Evolutionary conservation across 2,329 filamentous ascomycete genomes (phyloP).

Genomic region (Dothistroma septosporum): DNA sequence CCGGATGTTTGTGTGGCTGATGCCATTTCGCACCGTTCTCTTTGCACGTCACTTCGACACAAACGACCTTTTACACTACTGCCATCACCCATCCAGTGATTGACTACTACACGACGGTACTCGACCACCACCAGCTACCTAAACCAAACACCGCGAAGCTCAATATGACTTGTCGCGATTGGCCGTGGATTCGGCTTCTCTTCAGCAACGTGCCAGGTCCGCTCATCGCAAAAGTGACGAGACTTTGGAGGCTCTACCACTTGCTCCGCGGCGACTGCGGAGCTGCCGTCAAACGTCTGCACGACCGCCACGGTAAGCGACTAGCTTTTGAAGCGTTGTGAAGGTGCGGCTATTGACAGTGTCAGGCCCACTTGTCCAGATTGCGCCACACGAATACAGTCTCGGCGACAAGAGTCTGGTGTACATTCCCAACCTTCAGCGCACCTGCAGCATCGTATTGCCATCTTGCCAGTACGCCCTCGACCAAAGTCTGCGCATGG

Average conservation of each 20-base stretch:
- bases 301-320: constrained; percentile 15
- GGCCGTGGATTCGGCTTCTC: constrained; percentile 6
- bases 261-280: constrained; percentile 19
- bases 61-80: neutral
- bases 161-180: constrained; percentile 7
- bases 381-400: constrained; percentile 11
- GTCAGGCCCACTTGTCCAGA: constrained; percentile 19
- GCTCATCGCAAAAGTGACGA: constrained; percentile 21
- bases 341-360: neutral
- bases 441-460: neutral
- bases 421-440: constrained; percentile 1
- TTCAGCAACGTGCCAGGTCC: constrained; percentile 18
- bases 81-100: neutral
- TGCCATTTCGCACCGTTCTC: too few relatives aligned
- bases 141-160: neutral
- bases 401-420: constrained; percentile 3
- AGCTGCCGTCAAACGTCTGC: constrained; percentile 13
- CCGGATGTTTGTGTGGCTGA: neutral
- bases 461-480: neutral
- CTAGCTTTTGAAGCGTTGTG: neutral
- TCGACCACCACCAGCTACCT: neutral
- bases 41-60: neutral
- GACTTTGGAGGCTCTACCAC: constrained; percentile 21
- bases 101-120: too few relatives aligned
- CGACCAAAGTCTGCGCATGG: constrained; percentile 10